Evolutionary conservation across 1,284 basidiomycete species (phyloP), one percentile per base, ranked within the genome.

Genomic region (Mycena citricolor): DNA sequence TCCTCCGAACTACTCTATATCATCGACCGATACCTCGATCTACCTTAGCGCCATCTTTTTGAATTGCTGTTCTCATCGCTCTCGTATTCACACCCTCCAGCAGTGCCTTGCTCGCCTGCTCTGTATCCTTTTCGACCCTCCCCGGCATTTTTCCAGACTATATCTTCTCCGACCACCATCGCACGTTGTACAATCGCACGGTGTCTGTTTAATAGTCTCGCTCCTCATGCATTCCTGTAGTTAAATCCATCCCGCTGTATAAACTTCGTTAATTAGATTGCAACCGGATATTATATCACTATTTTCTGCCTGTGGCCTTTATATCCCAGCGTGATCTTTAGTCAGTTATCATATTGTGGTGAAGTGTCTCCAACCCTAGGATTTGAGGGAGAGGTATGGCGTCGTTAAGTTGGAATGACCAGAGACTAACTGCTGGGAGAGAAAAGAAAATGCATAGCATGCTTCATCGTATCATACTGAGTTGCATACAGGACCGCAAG

Each of bases 41-140:
- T 62, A 66, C 59, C 57, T 60, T 61, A 57, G 52, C 61, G 59
- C 56, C 54, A 57, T 64, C 61, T 61, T 62, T 63, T 58, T 54
- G 53, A 63, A 60, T 62, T 57, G 56, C 58, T 64, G 54, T 60
- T 61, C 58, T 45, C 56, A 51, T 54, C 55, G 52, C 49, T 50
- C 55, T 56, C 41, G 40, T 43, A 33, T 58, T 56, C 39, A 42
- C 36, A 50, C 52, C 16, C n/a, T n/a, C n/a, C n/a, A n/a, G n/a
- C n/a, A n/a, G n/a, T 69, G 66, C 64, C 69, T 71, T 67, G 66
- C 70, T 70, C 72, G 26, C 45, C 29, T 43, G 40, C 49, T 47
- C 47, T 51, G 49, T 51, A 51, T 51, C 34, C 34, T 37, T 31
- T 47, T 40, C 49, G 47, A n/a, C n/a, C n/a, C n/a, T n/a, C 40